A percentile compares a stretch with the other conserved stretches of the same genome.
phyloP scores from a whole-genome alignment of 805 yeast genomes.

The Kodamaea leandrae region DNA sequence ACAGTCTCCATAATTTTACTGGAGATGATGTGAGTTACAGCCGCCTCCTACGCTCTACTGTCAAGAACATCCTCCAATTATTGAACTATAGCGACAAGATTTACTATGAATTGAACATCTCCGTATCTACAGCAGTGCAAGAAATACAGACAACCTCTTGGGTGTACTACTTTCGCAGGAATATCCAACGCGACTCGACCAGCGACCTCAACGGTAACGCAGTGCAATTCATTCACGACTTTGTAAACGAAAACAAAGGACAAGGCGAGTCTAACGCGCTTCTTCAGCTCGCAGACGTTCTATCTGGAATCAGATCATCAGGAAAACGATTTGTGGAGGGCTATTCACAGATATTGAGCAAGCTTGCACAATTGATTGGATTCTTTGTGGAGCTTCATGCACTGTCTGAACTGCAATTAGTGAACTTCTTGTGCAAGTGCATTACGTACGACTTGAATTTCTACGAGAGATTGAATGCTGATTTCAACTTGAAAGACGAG shows the following conservation, averaged over 20 bases:
- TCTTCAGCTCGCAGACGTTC: constrained; percentile 5
- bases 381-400: constrained; percentile 16
- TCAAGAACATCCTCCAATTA: constrained; percentile 15
- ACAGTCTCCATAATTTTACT: constrained; percentile 14
- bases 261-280: constrained; percentile 1
- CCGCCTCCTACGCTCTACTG: constrained; percentile 14
- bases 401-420: constrained; percentile 18
- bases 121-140: constrained; percentile 3
- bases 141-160: constrained; percentile 5
- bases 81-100: constrained; percentile 17
- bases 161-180: constrained; percentile 6
- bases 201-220: constrained; percentile 2
- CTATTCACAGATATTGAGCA: constrained; percentile 16
- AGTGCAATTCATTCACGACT: constrained; percentile 8
- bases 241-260: not conserved
- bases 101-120: constrained; percentile 11
- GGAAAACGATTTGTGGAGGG: constrained; percentile 16
- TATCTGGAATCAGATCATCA: constrained; percentile 7
- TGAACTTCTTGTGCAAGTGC: constrained; percentile 19
- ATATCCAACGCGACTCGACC: not conserved
- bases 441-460: constrained; percentile 18
- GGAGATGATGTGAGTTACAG: constrained; percentile 14
- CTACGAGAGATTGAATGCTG: constrained; percentile 16
- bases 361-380: constrained; percentile 17
- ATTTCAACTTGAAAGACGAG: constrained; percentile 15